Percentiles rank a stretch among this genome's conserved stretches.
These are phyloP conservation scores for Phytophthora melonis DNA, from an alignment of 352 stramenopile species.

Conservation along the genomic window DNA sequence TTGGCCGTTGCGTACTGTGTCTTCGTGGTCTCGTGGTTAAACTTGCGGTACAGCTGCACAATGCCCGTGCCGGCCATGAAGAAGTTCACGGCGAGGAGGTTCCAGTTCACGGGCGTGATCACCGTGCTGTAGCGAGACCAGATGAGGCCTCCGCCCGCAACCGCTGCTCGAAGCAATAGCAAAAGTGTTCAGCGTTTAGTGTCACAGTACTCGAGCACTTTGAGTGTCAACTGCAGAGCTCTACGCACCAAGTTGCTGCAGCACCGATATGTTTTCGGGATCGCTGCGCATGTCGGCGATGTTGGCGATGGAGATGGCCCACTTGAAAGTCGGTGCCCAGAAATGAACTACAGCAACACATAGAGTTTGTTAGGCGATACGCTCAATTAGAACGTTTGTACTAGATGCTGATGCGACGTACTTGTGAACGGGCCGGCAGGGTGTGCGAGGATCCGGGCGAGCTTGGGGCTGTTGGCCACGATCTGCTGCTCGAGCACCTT, in stretches of 20 bases:
- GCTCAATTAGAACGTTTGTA: neutral
- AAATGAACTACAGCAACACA: slow-evolving; percentile 72
- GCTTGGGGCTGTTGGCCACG: slow-evolving; percentile 74
- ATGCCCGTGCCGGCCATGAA: slow-evolving; percentile 88
- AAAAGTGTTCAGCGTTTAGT: slow-evolving; percentile 1
- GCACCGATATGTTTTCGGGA: slow-evolving; percentile 79
- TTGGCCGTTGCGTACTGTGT: slow-evolving; percentile 2
- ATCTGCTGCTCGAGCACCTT: slow-evolving; percentile 78
- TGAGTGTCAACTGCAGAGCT: neutral
- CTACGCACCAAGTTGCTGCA: slow-evolving; percentile 68
- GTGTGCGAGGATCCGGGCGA: slow-evolving; percentile 69
- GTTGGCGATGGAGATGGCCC: slow-evolving; percentile 90
- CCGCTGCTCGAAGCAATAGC: slow-evolving; percentile 34
- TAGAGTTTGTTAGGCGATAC: neutral
- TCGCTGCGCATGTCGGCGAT: slow-evolving; percentile 86
- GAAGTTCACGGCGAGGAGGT: slow-evolving; percentile 89
- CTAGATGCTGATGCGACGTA: slow-evolving; percentile 25
- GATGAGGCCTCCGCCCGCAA: slow-evolving; percentile 86
- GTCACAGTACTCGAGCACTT: neutral
- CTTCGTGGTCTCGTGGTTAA: slow-evolving; percentile 41
- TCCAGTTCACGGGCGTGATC: slow-evolving; percentile 92
- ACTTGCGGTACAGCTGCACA: slow-evolving; percentile 86
- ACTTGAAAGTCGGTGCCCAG: slow-evolving; percentile 91
- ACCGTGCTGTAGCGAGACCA: slow-evolving; percentile 90
- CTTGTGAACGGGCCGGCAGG: slow-evolving; percentile 89